A percentile compares a stretch with the other conserved stretches of the same genome.
Evolutionary conservation across 2,329 filamentous ascomycete genomes (phyloP).

Genomic region (Thermoascus crustaceus): DNA sequence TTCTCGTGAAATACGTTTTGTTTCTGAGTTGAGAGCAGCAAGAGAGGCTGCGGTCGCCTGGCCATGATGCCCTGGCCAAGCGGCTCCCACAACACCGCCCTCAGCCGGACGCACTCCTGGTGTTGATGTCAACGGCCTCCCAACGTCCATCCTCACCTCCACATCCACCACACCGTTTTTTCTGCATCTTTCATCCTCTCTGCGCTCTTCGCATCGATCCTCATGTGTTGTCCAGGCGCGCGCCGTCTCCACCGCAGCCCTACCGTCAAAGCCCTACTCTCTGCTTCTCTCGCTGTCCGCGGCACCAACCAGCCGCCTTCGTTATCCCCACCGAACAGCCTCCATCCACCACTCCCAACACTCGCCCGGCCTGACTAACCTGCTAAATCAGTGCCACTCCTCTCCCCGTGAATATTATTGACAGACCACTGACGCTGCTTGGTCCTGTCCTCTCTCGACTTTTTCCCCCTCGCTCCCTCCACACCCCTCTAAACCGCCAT

Average conservation of each 20-base stretch:
- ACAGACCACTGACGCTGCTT: constrained; percentile 1
- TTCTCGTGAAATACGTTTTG: no score
- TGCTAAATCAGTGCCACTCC: constrained; percentile 1
- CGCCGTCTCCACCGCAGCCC: not conserved
- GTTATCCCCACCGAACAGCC: not conserved
- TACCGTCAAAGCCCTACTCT: not conserved
- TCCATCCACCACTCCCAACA: not conserved
- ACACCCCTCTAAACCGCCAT: not conserved
- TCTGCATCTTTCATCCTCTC: not conserved
- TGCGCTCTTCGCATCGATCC: not conserved
- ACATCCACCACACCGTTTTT: not conserved
- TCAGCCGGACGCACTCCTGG: no score
- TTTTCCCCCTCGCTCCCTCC: not conserved
- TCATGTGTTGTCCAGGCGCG: not conserved
- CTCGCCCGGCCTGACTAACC: not conserved
- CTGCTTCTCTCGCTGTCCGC: not conserved
- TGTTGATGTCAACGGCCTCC: no score
- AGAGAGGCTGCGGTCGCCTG: no score
- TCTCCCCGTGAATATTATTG: not conserved
- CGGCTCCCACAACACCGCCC: no score
- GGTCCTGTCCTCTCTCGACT: not conserved
- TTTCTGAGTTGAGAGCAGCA: no score
- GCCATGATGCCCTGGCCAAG: no score
- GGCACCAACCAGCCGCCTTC: not conserved
- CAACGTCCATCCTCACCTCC: no score